These are phyloP conservation scores for Knufia fluminis DNA, from an alignment of 2,329 filamentous ascomycete genomes.

Conservation along the genomic window DNA sequence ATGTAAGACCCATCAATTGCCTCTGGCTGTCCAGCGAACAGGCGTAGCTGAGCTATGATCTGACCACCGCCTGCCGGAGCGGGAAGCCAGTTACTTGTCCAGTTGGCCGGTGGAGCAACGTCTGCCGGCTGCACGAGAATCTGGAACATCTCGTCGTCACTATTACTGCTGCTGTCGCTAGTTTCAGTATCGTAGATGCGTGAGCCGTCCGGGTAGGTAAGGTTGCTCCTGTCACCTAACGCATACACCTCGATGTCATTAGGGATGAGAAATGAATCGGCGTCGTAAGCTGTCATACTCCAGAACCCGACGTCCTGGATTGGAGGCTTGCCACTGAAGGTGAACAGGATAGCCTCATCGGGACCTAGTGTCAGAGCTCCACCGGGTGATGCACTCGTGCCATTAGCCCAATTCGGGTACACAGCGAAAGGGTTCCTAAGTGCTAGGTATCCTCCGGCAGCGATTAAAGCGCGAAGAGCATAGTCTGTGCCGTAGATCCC, in stretches of 20 bases:
- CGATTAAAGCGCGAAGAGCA: background rate
- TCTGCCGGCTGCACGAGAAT: slow-evolving; percentile 24
- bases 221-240: slow-evolving; percentile 23
- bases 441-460: background rate
- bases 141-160: slow-evolving; percentile 17
- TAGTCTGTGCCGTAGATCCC: background rate
- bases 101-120: slow-evolving; percentile 22
- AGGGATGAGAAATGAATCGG: slow-evolving; percentile 19
- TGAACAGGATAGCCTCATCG: slow-evolving; percentile 15
- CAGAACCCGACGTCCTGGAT: slow-evolving; percentile 18
- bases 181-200: slow-evolving; percentile 6
- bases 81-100: slow-evolving; percentile 16
- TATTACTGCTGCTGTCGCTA: background rate
- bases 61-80: background rate
- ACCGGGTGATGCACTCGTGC: background rate
- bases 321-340: slow-evolving; percentile 22
- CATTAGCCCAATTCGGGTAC: background rate
- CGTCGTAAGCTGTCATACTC: slow-evolving; percentile 23
- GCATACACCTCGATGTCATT: slow-evolving; percentile 23
- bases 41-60: background rate
- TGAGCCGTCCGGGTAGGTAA: slow-evolving; percentile 23
- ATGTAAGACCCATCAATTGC: background rate
- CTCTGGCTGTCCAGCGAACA: background rate
- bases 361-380: background rate
- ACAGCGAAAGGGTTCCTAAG: background rate